Base-by-base conservation (phyloP, 2,329 filamentous ascomycete genomes). In the Pseudovirgaria hyperparasitica region DNA sequence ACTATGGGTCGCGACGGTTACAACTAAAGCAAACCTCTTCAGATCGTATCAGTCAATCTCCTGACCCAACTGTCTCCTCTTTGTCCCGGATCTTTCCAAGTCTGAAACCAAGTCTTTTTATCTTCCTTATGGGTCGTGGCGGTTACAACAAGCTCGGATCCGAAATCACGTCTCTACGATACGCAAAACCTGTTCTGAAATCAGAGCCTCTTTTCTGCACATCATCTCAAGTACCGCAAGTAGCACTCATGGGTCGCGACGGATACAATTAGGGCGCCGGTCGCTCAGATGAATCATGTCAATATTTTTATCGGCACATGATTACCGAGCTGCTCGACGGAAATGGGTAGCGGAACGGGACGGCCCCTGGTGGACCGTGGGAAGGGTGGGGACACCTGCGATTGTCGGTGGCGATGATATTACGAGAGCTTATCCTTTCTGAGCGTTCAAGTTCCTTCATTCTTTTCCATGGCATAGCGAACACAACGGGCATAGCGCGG, bases 1-100 rank as follows among this genome's bases (percentile, higher is more conserved):
- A 33, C 26, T 37, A 54, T 50, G 49, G 50, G 48, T 36, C 54
- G 54, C 27, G 54, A 52, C 37, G 56, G 55, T 26, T 61, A 60
- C 51, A 60, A 60, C 50, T 56, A 44, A 41, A 22, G 13, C n/a
- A 26, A 13, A 31, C 22, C 8, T 24, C 22, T 9, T 24, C 19
- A 20, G 19, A 9, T 20, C 19, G 9, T 20, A 9, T n/a, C 19
- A 9, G 9, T 20, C 19, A 20, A 20, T 9, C 19, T 20, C 19
- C 19, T 10, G 21, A 23, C 9, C 22, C 19, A 32, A 19, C 13
- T 18, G n/a, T 25, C 12, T 21, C 19, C 25, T 29, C 22, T 12
- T 22, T 23, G 23, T 29, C 27, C 16, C 28, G 17, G 16, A 19
- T 16, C 21, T 13, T 28, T 17, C 26, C 22, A 11, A 32, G 6